A percentile compares a stretch with the other conserved stretches of the same genome.
Conservation (phyloP, 2,329 filamentous ascomycete genomes). For the Claviceps digitariae region DNA sequence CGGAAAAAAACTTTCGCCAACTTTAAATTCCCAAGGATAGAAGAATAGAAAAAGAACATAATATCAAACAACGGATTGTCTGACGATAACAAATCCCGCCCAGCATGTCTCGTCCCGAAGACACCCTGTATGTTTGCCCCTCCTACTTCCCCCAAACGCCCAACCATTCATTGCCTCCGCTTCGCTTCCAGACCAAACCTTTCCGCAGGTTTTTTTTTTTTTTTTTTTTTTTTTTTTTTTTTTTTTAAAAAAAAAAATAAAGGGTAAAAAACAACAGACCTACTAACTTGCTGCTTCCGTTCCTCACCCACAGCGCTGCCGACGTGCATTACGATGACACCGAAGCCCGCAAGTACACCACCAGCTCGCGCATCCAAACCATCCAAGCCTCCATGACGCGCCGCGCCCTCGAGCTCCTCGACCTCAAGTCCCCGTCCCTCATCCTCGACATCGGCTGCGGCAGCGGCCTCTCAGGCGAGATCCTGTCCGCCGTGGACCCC, state of each 20-base stretch:
- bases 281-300: too few relatives aligned
- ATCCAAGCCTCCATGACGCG: conserved; percentile 94
- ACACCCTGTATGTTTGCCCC: conserved; percentile 56
- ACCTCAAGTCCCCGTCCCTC: conserved; percentile 64
- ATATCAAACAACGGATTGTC: neutral
- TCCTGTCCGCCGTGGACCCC: conserved; percentile 58
- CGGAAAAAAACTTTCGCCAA: too few relatives aligned
- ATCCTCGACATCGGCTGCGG: conserved; percentile 97
- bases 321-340: conserved; percentile 96
- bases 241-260: neutral
- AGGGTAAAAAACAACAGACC: neutral
- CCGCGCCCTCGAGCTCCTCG: conserved; percentile 81
- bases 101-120: conserved; percentile 93
- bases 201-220: too few relatives aligned
- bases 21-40: too few relatives aligned
- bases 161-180: conserved; percentile 9
- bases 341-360: conserved; percentile 96
- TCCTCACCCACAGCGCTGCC: conserved; percentile 50
- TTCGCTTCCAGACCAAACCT: neutral
- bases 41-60: too few relatives aligned
- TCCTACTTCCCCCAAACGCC: conserved; percentile 8
- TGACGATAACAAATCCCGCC: neutral
- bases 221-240: too few relatives aligned
- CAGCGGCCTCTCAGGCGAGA: conserved; percentile 86
- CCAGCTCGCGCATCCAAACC: conserved; percentile 84